A percentile compares a stretch with the other conserved stretches of the same genome.
Conservation (phyloP, 768 basidiomycete genomes). For the Pholiota molesta region DNA sequence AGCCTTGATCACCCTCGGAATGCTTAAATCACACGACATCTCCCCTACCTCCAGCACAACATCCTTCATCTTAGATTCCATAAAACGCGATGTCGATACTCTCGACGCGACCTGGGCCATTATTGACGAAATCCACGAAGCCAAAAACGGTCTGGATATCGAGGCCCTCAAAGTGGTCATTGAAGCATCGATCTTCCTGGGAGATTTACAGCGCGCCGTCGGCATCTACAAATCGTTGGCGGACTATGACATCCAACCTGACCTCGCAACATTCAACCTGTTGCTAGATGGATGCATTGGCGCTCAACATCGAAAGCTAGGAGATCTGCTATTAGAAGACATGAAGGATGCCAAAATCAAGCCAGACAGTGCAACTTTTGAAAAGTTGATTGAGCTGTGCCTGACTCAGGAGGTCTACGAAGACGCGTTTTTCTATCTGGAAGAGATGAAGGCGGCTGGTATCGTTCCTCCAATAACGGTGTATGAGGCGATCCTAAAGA, state of each 20-base stretch:
- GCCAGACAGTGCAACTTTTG: conserved; percentile 65
- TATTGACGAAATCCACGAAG: conserved; percentile 61
- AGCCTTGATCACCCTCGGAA: conserved; percentile 58
- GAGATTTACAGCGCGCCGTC: conserved; percentile 76
- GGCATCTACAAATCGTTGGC: conserved; percentile 70
- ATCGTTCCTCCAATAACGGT: conserved; percentile 54
- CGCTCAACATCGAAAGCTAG: conserved; percentile 64
- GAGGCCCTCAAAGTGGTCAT: conserved; percentile 69
- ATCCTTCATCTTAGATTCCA: conserved; percentile 50
- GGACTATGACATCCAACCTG: conserved; percentile 58
- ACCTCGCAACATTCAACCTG: conserved; percentile 67
- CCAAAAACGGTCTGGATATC: conserved; percentile 55
- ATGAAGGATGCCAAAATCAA: conserved; percentile 60
- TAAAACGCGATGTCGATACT: conserved; percentile 49
- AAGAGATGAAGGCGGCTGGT: conserved; percentile 77
- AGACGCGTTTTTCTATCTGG: conserved; percentile 87
- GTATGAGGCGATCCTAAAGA: conserved; percentile 64
- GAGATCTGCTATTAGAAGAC: conserved; percentile 66
- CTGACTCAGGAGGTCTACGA: conserved; percentile 76
- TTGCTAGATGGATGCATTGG: conserved; percentile 68
- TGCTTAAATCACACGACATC: conserved; percentile 61
- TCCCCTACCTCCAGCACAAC: conserved; percentile 54
- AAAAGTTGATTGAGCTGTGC: conserved; percentile 68
- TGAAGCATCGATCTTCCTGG: conserved; percentile 58
- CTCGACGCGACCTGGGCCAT: conserved; percentile 68